phyloP scores from a whole-genome alignment of 495 filamentous ascomycete species.

The Acidiella bohemica region DNA sequence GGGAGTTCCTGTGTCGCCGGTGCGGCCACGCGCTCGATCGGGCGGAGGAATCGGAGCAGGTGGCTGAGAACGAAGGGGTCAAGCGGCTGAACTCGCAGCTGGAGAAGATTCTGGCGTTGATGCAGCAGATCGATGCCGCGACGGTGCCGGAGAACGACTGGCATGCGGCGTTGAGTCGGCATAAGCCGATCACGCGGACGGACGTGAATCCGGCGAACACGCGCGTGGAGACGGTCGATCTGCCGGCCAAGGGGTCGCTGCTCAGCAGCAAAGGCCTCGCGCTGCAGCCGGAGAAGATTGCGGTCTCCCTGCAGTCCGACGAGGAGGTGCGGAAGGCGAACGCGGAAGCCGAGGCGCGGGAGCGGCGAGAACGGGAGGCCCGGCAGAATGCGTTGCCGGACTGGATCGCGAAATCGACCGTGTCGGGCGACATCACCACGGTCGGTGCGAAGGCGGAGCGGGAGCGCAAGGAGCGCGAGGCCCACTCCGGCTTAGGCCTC shows the following conservation, averaged over 20 bases:
- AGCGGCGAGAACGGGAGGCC: conserved; percentile 58
- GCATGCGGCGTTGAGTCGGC: conserved; percentile 53
- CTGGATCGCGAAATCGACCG: conserved; percentile 83
- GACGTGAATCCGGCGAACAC: conserved; percentile 12
- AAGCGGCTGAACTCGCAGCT: conserved; percentile 79
- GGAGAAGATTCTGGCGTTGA: conserved; percentile 64
- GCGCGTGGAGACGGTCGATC: conserved; percentile 14
- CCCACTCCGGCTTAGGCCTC: not conserved
- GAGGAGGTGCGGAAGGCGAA: conserved; percentile 65
- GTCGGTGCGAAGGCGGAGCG: conserved; percentile 19
- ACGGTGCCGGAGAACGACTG: conserved; percentile 79
- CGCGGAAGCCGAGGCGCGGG: conserved; percentile 49
- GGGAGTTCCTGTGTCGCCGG: conserved; percentile 72
- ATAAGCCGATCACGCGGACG: conserved; percentile 30
- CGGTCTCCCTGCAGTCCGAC: conserved; percentile 55
- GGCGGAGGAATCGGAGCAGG: conserved; percentile 44
- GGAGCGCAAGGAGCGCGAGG: conserved; percentile 12
- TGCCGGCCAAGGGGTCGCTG: conserved; percentile 9
- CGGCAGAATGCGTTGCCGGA: conserved; percentile 74
- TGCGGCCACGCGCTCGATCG: conserved; percentile 59
- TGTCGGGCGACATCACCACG: conserved; percentile 34
- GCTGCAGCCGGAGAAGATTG: conserved; percentile 51
- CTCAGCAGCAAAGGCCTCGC: conserved; percentile 14
- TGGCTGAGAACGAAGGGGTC: conserved; percentile 59
- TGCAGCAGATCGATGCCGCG: conserved; percentile 73